Conservation (phyloP, 345 rosid species). For the Erodium maritimum region DNA sequence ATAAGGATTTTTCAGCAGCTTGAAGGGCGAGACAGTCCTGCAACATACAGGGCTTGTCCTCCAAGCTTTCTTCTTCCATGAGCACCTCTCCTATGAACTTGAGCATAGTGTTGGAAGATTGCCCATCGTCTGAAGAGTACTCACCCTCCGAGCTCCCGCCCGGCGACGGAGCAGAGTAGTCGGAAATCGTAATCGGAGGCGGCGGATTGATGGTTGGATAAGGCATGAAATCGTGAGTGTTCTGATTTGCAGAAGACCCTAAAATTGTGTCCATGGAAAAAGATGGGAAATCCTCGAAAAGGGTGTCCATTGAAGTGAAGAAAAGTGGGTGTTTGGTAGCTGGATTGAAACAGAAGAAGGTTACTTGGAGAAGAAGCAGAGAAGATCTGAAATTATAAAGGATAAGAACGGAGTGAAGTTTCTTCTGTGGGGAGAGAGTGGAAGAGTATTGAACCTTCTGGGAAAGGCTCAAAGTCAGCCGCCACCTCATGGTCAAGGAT, state of each 20-base stretch:
- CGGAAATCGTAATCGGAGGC: background rate
- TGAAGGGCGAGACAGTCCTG: constrained; percentile 73
- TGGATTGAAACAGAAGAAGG: background rate
- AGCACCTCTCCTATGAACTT: constrained; percentile 68
- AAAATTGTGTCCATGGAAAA: constrained; percentile 10
- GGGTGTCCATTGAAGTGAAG: constrained; percentile 17
- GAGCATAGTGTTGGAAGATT: constrained; percentile 28
- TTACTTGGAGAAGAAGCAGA: background rate
- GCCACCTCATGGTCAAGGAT: too few species aligned
- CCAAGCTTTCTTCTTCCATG: constrained; percentile 83
- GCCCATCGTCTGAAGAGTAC: constrained; percentile 16
- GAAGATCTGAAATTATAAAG: background rate
- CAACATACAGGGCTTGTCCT: constrained; percentile 54
- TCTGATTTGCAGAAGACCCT: constrained; percentile 12
- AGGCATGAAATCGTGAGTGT: constrained; percentile 6
- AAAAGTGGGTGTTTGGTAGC: background rate
- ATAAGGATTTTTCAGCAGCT: constrained; percentile 67
- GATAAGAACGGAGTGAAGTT: background rate
- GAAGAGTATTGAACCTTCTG: background rate
- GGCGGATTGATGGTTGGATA: constrained; percentile 1
- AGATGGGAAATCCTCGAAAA: constrained; percentile 9
- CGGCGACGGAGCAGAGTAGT: background rate
- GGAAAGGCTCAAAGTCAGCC: background rate
- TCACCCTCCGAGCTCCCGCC: constrained; percentile 15
- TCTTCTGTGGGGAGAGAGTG: too few species aligned